phyloP scores from a whole-genome alignment of 345 rosid genomes.

The Hirschfeldia incana region DNA sequence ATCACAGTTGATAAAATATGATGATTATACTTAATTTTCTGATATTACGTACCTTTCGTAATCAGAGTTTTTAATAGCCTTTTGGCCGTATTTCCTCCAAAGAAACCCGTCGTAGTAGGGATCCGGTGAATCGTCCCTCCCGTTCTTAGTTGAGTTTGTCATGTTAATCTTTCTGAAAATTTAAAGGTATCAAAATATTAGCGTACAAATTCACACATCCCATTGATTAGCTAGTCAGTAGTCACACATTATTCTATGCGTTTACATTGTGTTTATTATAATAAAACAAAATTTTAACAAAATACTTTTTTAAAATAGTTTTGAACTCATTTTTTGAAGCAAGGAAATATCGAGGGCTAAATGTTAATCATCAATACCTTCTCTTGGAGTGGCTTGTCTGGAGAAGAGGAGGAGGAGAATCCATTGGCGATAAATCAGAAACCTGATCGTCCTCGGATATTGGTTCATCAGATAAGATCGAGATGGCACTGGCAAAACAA shows the following conservation, averaged over 20 bases:
- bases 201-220: background rate
- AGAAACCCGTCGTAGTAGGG: slow-evolving; percentile 33
- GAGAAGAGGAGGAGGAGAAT: slow-evolving; percentile 7
- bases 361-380: slow-evolving; percentile 26
- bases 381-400: slow-evolving; percentile 17
- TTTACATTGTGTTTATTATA: background rate
- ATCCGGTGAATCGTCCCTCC: slow-evolving; percentile 39
- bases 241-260: background rate
- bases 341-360: background rate
- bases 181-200: background rate
- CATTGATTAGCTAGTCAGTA: background rate
- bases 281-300: background rate
- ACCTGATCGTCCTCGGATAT: background rate
- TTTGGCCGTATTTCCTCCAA: slow-evolving; percentile 41
- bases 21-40: background rate
- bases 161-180: slow-evolving; percentile 23
- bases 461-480: slow-evolving; percentile 14
- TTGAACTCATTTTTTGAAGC: background rate
- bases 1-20: background rate
- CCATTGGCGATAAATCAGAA: slow-evolving; percentile 19
- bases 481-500: slow-evolving; percentile 27
- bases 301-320: background rate
- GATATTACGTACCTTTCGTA: slow-evolving; percentile 23
- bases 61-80: slow-evolving; percentile 9
- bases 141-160: slow-evolving; percentile 11